Percentiles rank a stretch among this genome's conserved stretches.
Evolutionary conservation across 805 yeast genomes (phyloP).

Genomic region (Kodamaea kakaduensis): DNA sequence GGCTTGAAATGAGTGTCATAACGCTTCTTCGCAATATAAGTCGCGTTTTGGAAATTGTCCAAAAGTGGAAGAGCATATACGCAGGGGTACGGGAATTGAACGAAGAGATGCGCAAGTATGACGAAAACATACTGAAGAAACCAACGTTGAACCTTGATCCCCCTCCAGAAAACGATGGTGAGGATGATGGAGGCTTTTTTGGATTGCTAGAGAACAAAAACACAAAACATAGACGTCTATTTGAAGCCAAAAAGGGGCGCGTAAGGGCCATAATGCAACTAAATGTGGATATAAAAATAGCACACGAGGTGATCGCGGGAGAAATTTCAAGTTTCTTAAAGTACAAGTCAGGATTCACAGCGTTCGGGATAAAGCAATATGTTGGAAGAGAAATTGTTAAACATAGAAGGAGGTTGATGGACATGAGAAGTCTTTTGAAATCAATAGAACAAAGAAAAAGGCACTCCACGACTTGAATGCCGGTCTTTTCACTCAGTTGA

Average conservation of each 20-base stretch:
- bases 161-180: conserved; percentile 3
- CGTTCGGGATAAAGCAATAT: conserved; percentile 33
- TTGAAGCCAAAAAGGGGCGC: conserved; percentile 38
- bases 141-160: conserved; percentile 2
- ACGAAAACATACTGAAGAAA: neutral
- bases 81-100: conserved; percentile 24
- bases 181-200: conserved; percentile 22
- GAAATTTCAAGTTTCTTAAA: conserved; percentile 57
- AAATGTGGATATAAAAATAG: conserved; percentile 43
- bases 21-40: conserved; percentile 24
- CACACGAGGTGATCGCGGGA: conserved; percentile 62
- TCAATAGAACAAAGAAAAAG: neutral
- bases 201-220: conserved; percentile 52
- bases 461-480: too few relatives aligned
- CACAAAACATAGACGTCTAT: conserved; percentile 42
- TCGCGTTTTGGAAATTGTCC: conserved; percentile 21
- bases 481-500: too few relatives aligned
- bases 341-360: conserved; percentile 43
- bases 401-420: conserved; percentile 21
- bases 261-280: conserved; percentile 40
- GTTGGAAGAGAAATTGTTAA: conserved; percentile 10
- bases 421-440: conserved; percentile 20
- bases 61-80: conserved; percentile 31
- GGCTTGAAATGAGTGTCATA: conserved; percentile 23
- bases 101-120: conserved; percentile 21